Conservation (phyloP, 2,329 filamentous ascomycete species). For the Epichloe bromicola region DNA sequence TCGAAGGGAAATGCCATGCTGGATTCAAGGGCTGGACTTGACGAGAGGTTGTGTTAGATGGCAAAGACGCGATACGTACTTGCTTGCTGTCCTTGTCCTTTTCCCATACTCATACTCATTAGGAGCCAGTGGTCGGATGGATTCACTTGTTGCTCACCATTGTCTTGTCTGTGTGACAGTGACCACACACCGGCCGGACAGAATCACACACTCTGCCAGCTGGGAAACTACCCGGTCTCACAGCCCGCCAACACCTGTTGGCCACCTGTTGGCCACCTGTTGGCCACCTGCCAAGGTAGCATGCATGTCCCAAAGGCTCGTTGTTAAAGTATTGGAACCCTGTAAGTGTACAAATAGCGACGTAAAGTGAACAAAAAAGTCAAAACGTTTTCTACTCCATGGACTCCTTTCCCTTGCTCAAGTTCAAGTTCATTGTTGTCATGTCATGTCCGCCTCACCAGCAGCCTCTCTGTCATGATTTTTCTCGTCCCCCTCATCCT, state of each 20-base stretch:
- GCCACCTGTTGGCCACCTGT: not conserved
- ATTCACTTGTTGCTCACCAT: constrained; percentile 1
- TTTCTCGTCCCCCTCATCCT: constrained; percentile 15
- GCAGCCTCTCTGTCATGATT: not conserved
- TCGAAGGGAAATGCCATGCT: constrained; percentile 10
- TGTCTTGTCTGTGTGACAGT: not conserved
- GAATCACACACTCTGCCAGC: not conserved
- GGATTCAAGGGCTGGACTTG: not conserved
- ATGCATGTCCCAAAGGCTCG: not conserved
- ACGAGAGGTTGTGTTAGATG: too few species aligned
- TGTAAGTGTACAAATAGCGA: not conserved
- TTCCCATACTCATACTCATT: not conserved
- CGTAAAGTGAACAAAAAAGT: not conserved
- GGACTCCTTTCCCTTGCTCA: not conserved
- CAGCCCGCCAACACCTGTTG: not conserved
- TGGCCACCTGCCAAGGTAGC: not conserved
- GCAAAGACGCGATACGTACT: not conserved
- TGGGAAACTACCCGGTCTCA: not conserved
- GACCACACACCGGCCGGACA: not conserved
- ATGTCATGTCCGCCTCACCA: not conserved
- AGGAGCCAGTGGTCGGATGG: too few species aligned
- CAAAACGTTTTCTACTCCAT: not conserved
- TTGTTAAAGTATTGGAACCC: too few species aligned
- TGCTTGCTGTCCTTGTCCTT: not conserved
- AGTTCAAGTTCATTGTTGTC: not conserved